These are phyloP conservation scores for Xylaria sp. DNA, from an alignment of 2,329 filamentous ascomycete genomes.

Conservation along the genomic window DNA sequence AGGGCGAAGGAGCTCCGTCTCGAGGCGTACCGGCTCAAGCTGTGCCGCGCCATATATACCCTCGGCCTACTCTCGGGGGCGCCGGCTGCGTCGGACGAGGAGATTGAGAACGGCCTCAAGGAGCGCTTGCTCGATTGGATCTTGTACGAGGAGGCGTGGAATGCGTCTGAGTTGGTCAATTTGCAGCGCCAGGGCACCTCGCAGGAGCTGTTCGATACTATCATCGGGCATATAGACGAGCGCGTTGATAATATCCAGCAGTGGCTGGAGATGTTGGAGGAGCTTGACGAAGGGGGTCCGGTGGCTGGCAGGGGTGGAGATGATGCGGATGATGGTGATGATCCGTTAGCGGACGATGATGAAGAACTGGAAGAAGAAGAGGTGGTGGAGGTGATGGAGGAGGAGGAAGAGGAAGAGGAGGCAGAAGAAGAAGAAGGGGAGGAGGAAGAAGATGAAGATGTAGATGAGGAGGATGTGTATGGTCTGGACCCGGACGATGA, in stretches of 20 bases:
- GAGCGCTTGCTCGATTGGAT: conserved; percentile 16
- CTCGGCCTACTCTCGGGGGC: conserved; percentile 4
- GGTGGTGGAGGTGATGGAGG: neutral
- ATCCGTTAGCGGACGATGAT: neutral
- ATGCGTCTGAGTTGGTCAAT: neutral
- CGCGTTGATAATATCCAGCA: neutral
- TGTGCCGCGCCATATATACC: conserved; percentile 11
- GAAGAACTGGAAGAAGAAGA: neutral
- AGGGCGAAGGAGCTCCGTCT: conserved; percentile 12
- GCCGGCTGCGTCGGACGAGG: neutral
- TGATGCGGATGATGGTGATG: neutral
- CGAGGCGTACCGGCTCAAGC: conserved; percentile 10
- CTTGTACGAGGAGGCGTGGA: conserved; percentile 20
- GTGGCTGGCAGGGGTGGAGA: neutral
- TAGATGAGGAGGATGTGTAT: neutral
- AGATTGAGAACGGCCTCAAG: neutral
- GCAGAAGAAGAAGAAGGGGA: neutral
- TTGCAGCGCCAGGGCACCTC: neutral
- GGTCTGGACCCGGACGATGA: no score
- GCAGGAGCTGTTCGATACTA: neutral
- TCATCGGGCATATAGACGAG: neutral
- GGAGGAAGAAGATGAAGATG: neutral
- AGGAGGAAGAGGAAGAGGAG: neutral
- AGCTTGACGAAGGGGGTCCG: neutral
- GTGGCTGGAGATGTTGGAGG: neutral